These are phyloP conservation scores for Pyracantha coccinea DNA, from an alignment of 331 rosid genomes.

Conservation along the genomic window DNA sequence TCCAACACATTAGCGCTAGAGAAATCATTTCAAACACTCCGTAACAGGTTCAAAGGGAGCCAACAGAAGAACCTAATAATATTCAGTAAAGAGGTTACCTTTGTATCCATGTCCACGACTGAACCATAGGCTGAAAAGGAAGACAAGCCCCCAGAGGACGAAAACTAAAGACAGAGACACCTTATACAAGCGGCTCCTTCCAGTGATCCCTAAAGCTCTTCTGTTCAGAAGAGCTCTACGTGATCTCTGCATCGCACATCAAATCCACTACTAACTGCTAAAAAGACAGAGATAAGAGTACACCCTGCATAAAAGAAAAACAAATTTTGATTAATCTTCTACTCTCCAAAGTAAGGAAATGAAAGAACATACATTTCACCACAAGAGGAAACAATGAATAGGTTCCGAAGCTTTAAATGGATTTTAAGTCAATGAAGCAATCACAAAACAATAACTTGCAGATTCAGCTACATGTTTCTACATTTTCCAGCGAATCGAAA, in stretches of 20 bases:
- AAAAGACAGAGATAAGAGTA: neutral
- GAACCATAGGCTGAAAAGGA: slow-evolving; percentile 72
- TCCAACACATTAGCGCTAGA: neutral
- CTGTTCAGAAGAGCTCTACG: slow-evolving; percentile 66
- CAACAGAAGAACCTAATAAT: slow-evolving; percentile 3
- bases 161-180: slow-evolving; percentile 60
- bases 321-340: slow-evolving; percentile 5
- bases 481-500: neutral
- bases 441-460: slow-evolving; percentile 2
- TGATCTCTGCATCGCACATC: slow-evolving; percentile 83
- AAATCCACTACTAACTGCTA: slow-evolving; percentile 21
- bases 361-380: neutral
- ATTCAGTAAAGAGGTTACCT: slow-evolving; percentile 38
- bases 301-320: slow-evolving; percentile 30
- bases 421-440: neutral
- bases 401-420: slow-evolving; percentile 17
- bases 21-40: neutral
- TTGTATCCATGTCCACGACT: slow-evolving; percentile 43
- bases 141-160: slow-evolving; percentile 58
- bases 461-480: neutral
- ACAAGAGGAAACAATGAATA: neutral
- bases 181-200: slow-evolving; percentile 37
- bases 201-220: slow-evolving; percentile 53
- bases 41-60: neutral
- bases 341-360: neutral